Percentiles rank a stretch among this genome's conserved stretches.
Evolutionary conservation across 192 early-diverging fungal genomes (phyloP).

Genomic region (Coemansia sp.): DNA sequence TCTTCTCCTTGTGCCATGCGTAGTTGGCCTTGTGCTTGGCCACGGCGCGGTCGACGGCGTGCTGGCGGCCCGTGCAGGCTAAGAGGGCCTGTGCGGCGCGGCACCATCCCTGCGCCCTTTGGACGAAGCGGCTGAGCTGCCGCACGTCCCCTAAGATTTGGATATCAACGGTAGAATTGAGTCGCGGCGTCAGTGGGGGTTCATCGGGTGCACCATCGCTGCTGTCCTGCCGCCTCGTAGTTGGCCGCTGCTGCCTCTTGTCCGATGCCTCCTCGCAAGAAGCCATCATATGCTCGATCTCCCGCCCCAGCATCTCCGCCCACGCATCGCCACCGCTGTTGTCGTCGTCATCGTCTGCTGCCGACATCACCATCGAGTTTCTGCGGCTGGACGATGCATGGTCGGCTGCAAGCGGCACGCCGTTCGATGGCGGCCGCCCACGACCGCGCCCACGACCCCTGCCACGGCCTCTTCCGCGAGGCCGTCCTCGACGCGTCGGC

Average conservation of each 20-base stretch:
- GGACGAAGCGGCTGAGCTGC: conserved; percentile 50
- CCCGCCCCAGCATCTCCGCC: conserved; percentile 18
- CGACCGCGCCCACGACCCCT: conserved; percentile 13
- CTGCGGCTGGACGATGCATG: conserved; percentile 9
- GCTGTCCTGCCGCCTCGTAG: neutral
- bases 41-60: conserved; percentile 25
- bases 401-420: conserved; percentile 16
- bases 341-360: conserved; percentile 1
- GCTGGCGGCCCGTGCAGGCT: conserved; percentile 22
- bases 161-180: conserved; percentile 19
- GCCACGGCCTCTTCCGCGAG: conserved; percentile 21
- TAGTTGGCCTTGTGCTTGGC: conserved; percentile 29
- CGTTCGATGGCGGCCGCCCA: conserved; percentile 7
- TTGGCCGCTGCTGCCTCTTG: neutral
- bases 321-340: neutral
- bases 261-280: conserved; percentile 1
- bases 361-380: neutral
- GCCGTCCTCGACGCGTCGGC: neutral
- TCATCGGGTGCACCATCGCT: conserved; percentile 1
- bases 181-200: neutral
- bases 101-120: conserved; percentile 46
- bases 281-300: conserved; percentile 34
- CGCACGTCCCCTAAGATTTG: conserved; percentile 45
- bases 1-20: conserved; percentile 28
- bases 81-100: conserved; percentile 44